Percentiles rank a stretch among this genome's conserved stretches.
Conservation (phyloP, 75 land plant genomes). For the Sequoia sempervirens region DNA sequence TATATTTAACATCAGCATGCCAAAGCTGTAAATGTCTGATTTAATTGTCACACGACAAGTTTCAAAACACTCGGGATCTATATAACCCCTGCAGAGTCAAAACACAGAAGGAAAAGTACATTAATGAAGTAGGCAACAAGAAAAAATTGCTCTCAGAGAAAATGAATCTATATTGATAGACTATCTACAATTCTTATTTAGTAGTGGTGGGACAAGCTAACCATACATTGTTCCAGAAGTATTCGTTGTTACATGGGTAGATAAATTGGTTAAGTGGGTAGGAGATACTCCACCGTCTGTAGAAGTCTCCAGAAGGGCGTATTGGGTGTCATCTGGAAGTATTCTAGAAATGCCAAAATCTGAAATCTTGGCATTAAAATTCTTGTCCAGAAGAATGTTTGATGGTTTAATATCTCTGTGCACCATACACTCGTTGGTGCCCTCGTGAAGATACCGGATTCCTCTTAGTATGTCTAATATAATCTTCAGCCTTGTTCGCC, state of each 20-base stretch:
- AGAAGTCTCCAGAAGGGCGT: neutral
- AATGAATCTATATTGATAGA: neutral
- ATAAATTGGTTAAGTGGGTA: neutral
- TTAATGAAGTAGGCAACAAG: no score
- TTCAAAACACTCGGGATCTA: neutral
- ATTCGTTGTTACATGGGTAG: neutral
- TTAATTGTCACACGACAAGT: neutral
- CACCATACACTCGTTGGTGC: slow-evolving; percentile 43
- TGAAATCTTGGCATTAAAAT: slow-evolving; percentile 40
- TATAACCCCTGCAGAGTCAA: neutral
- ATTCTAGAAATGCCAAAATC: slow-evolving; percentile 51
- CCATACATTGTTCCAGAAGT: neutral
- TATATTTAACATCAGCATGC: neutral
- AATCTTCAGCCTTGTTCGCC: slow-evolving; percentile 41
- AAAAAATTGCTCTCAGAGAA: neutral
- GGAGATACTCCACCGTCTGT: neutral
- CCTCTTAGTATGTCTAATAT: slow-evolving; percentile 45
- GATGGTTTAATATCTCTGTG: slow-evolving; percentile 52
- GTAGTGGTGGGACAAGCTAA: neutral
- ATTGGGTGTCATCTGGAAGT: slow-evolving; percentile 5
- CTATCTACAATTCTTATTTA: neutral
- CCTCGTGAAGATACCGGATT: slow-evolving; percentile 53
- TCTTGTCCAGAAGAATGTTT: slow-evolving; percentile 46
- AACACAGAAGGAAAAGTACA: no score
- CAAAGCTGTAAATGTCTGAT: neutral